phyloP scores from a whole-genome alignment of 495 filamentous ascomycete genomes.

The Trichoderma orchidacearum region DNA sequence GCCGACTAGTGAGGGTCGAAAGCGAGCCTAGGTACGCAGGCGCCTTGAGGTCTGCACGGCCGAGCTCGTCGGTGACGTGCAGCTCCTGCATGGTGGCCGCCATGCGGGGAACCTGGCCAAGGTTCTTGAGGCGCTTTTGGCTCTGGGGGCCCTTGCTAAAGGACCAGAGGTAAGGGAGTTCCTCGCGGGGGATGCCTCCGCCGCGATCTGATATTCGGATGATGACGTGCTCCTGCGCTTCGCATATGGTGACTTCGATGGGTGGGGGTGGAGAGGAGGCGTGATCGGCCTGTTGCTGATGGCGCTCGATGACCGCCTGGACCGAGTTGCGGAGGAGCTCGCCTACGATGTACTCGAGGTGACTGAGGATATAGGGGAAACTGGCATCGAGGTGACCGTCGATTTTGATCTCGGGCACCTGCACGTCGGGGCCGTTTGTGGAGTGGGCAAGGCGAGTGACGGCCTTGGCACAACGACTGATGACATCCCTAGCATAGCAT shows the following conservation, averaged over 20 bases:
- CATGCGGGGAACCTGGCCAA: constrained; percentile 79
- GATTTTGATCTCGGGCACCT: constrained; percentile 71
- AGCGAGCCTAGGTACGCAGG: constrained; percentile 48
- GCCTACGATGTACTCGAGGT: constrained; percentile 93
- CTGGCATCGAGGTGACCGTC: constrained; percentile 77
- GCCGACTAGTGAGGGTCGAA: constrained; percentile 60
- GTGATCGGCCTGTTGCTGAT: constrained; percentile 13
- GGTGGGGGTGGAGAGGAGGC: constrained; percentile 44
- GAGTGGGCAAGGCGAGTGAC: constrained; percentile 54
- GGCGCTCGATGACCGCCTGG: constrained; percentile 73
- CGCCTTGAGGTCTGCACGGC: constrained; percentile 11
- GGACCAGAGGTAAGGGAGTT: constrained; percentile 86
- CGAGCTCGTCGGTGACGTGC: constrained; percentile 18
- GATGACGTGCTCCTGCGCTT: constrained; percentile 90
- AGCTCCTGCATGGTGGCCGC: constrained; percentile 92
- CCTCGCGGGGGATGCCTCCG: constrained; percentile 74
- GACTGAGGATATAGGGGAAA: constrained; percentile 92
- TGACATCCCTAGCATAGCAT: constrained; percentile 82
- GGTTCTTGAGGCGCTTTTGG: constrained; percentile 60
- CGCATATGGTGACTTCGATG: constrained; percentile 88
- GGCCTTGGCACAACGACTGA: constrained; percentile 65
- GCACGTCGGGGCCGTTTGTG: constrained; percentile 52
- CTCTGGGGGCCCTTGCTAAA: constrained; percentile 83
- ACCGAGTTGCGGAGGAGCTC: constrained; percentile 92
- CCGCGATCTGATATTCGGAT: constrained; percentile 92